These are phyloP conservation scores for Liquidambar formosana DNA, from an alignment of 164 flowering plant species.

Conservation along the genomic window DNA sequence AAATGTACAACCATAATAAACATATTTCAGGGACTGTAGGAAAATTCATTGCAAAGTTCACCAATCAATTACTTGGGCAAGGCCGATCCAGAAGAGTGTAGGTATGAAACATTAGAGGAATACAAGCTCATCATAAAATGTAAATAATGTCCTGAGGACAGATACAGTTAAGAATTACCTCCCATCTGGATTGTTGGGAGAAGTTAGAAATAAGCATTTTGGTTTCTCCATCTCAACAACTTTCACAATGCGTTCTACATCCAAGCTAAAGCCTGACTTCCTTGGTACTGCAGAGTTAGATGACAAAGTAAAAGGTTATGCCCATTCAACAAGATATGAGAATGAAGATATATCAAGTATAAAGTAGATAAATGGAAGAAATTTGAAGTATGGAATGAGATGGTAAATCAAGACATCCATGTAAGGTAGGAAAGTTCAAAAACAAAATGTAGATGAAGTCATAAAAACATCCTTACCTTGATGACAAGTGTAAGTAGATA, in stretches of 20 bases:
- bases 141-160: neutral
- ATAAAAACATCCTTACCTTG: slow-evolving; percentile 43
- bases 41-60: no score
- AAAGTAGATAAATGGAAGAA: neutral
- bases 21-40: no score
- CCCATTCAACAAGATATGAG: neutral
- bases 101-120: no score
- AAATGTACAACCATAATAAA: no score
- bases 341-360: neutral
- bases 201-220: slow-evolving; percentile 91
- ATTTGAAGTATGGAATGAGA: neutral
- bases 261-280: slow-evolving; percentile 78
- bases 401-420: neutral
- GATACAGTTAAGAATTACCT: slow-evolving; percentile 46
- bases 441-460: neutral
- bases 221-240: slow-evolving; percentile 82
- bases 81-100: no score
- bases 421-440: neutral
- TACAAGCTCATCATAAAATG: no score
- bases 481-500: slow-evolving; percentile 54
- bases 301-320: slow-evolving; percentile 1
- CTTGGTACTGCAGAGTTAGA: slow-evolving; percentile 66
- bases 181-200: slow-evolving; percentile 99
- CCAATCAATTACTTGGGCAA: no score
- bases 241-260: slow-evolving; percentile 64